Percentiles rank a stretch among this genome's conserved stretches.
These are phyloP conservation scores for Verticillium nubilum DNA, from an alignment of 2,329 filamentous ascomycete genomes.

Conservation along the genomic window DNA sequence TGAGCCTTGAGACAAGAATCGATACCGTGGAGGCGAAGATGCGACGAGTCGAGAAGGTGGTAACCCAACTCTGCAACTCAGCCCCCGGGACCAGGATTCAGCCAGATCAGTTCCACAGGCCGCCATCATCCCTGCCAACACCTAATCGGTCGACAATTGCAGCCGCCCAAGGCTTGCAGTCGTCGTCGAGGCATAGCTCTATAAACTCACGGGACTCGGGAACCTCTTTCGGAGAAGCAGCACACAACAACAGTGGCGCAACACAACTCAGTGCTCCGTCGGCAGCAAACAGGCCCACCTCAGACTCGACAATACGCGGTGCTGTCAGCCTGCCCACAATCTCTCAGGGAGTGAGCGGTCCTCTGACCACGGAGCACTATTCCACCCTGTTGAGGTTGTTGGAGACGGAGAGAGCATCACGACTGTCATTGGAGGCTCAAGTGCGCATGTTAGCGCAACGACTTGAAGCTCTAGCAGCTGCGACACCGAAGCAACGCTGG, in stretches of 20 bases:
- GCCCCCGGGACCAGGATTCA: constrained; percentile 33
- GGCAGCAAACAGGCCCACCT: constrained; percentile 30
- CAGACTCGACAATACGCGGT: constrained; percentile 42
- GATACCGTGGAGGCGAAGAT: constrained; percentile 45
- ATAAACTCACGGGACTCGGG: constrained; percentile 34
- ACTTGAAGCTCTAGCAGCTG: constrained; percentile 39
- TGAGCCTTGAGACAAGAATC: constrained; percentile 48
- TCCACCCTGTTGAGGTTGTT: constrained; percentile 45
- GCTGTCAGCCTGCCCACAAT: constrained; percentile 38
- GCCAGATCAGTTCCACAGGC: constrained; percentile 17
- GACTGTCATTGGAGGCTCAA: constrained; percentile 49
- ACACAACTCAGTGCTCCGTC: constrained; percentile 26
- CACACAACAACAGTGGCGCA: constrained; percentile 21
- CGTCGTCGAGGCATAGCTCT: constrained; percentile 17
- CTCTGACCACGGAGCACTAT: constrained; percentile 40
- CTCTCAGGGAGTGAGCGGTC: constrained; percentile 22
- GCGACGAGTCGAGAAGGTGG: constrained; percentile 45
- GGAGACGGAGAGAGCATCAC: constrained; percentile 50
- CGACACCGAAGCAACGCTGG: constrained; percentile 14
- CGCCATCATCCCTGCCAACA: constrained; percentile 17
- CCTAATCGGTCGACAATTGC: constrained; percentile 12
- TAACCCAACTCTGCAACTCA: constrained; percentile 43
- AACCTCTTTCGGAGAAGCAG: not conserved
- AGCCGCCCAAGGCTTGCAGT: not conserved
- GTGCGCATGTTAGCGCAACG: constrained; percentile 48